phyloP scores from a whole-genome alignment of 2,329 filamentous ascomycete species.

The Trichoderma polysporum region DNA sequence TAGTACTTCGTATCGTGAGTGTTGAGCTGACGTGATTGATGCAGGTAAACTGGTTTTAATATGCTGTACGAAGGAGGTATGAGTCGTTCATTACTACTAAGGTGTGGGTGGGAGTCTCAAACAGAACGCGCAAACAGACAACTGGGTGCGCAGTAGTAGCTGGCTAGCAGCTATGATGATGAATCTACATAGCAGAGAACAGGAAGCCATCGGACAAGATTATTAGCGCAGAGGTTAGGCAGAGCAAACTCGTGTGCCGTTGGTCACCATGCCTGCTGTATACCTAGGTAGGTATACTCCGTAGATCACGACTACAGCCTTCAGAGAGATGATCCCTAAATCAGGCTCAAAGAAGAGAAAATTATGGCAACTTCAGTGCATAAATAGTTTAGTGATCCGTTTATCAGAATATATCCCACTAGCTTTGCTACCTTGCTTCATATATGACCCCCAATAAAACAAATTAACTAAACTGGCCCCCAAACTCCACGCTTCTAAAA shows the following conservation, averaged over 20 bases:
- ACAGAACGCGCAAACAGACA: too few relatives aligned
- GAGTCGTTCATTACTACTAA: too few relatives aligned
- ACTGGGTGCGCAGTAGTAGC: too few relatives aligned
- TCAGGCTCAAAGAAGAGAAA: not conserved
- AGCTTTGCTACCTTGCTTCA: not conserved
- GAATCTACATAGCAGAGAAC: too few relatives aligned
- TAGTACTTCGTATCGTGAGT: not conserved
- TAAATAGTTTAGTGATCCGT: not conserved
- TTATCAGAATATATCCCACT: not conserved
- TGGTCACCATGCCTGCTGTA: too few relatives aligned
- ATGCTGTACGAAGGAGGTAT: too few relatives aligned
- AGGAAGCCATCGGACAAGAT: too few relatives aligned
- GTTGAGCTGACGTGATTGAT: not conserved
- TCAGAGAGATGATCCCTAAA: not conserved
- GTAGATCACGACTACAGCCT: not conserved
- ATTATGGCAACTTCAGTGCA: not conserved
- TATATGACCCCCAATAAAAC: not conserved
- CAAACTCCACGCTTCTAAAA: slow-evolving; percentile 6
- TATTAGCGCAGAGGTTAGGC: too few relatives aligned
- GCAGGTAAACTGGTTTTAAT: not conserved
- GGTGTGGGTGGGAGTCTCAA: too few relatives aligned
- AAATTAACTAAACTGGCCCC: not conserved
- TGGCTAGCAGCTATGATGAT: too few relatives aligned
- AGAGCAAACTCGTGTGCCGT: too few relatives aligned
- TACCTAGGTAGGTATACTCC: too few relatives aligned